Evolutionary conservation across 2,329 filamentous ascomycete genomes (phyloP).

Genomic region (Phaeosphaeria sp.): DNA sequence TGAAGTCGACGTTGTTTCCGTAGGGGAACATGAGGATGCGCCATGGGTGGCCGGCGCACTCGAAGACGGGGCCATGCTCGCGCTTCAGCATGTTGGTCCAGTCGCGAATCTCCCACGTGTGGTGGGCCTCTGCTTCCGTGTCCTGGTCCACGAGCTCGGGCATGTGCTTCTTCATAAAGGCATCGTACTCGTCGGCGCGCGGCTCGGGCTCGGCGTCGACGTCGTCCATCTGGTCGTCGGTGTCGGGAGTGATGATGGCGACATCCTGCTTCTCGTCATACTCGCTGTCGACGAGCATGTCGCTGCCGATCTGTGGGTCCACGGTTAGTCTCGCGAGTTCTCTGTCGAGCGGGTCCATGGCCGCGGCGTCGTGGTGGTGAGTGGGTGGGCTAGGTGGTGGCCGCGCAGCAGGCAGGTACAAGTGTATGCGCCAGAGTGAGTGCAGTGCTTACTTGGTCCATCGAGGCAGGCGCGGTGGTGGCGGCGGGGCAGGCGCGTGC

Average conservation of each 20-base stretch:
- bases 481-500: conserved; percentile 18
- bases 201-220: conserved; percentile 61
- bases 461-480: conserved; percentile 29
- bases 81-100: conserved; percentile 81
- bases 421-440: conserved; percentile 12
- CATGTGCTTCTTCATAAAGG: conserved; percentile 83
- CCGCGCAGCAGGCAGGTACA: not conserved
- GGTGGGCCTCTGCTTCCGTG: conserved; percentile 74
- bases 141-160: conserved; percentile 80
- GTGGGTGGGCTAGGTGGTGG: not conserved
- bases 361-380: too few relatives aligned
- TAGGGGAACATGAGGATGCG: conserved; percentile 94
- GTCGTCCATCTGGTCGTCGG: conserved; percentile 64
- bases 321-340: conserved; percentile 13
- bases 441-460: conserved; percentile 48
- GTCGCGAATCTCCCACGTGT: conserved; percentile 87
- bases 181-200: conserved; percentile 71
- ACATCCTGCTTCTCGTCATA: conserved; percentile 69
- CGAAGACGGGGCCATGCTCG: conserved; percentile 86
- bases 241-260: conserved; percentile 67
- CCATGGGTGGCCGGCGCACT: conserved; percentile 90
- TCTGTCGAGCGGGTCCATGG: conserved; percentile 10
- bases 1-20: conserved; percentile 92
- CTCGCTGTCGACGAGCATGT: conserved; percentile 69
- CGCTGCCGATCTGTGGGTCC: conserved; percentile 61